phyloP scores from a whole-genome alignment of 495 filamentous ascomycete species.

The Recurvomyces mirabilis region DNA sequence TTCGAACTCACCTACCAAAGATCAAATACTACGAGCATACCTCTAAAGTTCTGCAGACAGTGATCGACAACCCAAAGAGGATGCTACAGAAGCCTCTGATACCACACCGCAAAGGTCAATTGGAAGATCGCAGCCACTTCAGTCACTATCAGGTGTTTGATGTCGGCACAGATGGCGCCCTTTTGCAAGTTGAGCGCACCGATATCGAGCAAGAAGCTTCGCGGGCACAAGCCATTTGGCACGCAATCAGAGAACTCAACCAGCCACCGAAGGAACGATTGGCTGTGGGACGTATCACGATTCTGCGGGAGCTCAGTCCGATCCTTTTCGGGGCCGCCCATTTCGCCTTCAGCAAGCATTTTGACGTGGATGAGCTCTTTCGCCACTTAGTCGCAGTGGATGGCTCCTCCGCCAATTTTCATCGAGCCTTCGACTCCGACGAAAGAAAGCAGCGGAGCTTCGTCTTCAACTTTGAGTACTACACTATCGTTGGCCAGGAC shows the following conservation, averaged over 20 bases:
- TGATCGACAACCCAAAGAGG: conserved; percentile 28
- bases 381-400: conserved; percentile 31
- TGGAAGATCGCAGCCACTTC: conserved; percentile 30
- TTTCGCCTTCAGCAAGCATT: conserved; percentile 36
- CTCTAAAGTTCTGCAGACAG: conserved; percentile 27
- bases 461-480: conserved; percentile 47
- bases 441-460: conserved; percentile 35
- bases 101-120: conserved; percentile 20
- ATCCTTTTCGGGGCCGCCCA: conserved; percentile 42
- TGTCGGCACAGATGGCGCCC: conserved; percentile 34
- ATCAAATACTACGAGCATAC: conserved; percentile 29
- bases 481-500: conserved; percentile 29
- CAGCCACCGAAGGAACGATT: conserved; percentile 20
- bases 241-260: conserved; percentile 29
- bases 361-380: conserved; percentile 45
- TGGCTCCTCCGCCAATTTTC: conserved; percentile 29
- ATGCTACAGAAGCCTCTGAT: conserved; percentile 28
- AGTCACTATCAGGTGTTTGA: conserved; percentile 42
- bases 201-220: conserved; percentile 22
- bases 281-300: conserved; percentile 43
- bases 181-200: conserved; percentile 23
- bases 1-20: conserved; percentile 24
- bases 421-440: conserved; percentile 33
- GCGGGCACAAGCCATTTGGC: conserved; percentile 34
- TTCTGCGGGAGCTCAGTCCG: conserved; percentile 42